Conservation (phyloP, 148 eudicot species). For the Fallopia convolvulus region DNA sequence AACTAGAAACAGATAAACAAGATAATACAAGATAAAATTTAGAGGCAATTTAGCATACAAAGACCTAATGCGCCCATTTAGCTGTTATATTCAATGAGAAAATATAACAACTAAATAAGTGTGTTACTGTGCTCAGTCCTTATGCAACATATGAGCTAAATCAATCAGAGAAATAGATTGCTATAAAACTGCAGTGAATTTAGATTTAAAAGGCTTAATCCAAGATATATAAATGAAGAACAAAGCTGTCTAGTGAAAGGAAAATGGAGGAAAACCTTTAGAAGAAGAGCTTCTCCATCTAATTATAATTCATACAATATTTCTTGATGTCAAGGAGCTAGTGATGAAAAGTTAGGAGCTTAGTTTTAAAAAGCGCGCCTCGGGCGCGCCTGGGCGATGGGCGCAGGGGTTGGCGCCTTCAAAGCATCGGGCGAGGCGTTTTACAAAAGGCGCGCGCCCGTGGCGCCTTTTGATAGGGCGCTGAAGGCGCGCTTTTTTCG, state of each 20-base stretch:
- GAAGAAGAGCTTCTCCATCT: slow-evolving; percentile 49
- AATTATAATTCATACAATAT: slow-evolving; percentile 52
- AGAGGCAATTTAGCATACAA: not conserved
- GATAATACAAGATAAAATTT: not conserved
- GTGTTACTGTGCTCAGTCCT: not conserved
- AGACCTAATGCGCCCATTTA: too few species aligned
- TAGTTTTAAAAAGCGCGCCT: too few species aligned
- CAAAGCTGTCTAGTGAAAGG: not conserved
- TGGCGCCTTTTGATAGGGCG: too few species aligned
- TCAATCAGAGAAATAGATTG: not conserved
- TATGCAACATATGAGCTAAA: not conserved
- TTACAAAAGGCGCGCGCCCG: too few species aligned
- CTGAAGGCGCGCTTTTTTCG: too few species aligned
- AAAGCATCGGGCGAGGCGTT: too few species aligned
- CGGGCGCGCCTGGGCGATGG: too few species aligned
- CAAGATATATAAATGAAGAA: not conserved
- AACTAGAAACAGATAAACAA: not conserved
- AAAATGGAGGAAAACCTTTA: slow-evolving; percentile 40
- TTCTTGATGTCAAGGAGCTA: slow-evolving; percentile 72
- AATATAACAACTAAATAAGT: not conserved
- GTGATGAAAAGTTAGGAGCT: slow-evolving; percentile 78
- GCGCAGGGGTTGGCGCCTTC: too few species aligned
- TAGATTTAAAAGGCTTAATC: not conserved
- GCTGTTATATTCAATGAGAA: not conserved
- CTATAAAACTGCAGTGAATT: not conserved